Evolutionary conservation across 208 protist species (phyloP).

Genomic region (Crithidia brevicula): DNA sequence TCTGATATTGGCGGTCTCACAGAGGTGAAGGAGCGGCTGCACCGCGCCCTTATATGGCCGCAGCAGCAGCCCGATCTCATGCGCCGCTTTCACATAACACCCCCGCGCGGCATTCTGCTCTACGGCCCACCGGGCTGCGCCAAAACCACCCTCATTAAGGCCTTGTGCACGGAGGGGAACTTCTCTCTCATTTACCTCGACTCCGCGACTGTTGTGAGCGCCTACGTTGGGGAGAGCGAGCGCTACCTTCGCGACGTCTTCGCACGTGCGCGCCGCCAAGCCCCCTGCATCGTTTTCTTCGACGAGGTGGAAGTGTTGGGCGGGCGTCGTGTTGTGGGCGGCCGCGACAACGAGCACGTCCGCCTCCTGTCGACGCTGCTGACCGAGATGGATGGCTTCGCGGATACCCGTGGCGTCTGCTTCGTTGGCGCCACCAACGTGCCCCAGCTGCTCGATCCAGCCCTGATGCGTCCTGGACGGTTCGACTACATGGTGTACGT

Average conservation of each 20-base stretch:
- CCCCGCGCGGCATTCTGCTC: conserved; percentile 93
- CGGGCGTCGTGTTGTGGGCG: conserved; percentile 38
- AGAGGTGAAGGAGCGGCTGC: conserved; percentile 97
- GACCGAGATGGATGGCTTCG: conserved; percentile 98
- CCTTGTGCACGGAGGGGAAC: conserved; percentile 73
- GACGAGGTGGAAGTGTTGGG: conserved; percentile 96
- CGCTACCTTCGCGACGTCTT: conserved; percentile 87
- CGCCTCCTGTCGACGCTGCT: conserved; percentile 96
- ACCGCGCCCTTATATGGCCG: conserved; percentile 98
- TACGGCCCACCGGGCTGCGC: conserved; percentile 96
- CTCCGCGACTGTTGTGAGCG: conserved; percentile 86
- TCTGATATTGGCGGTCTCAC: conserved; percentile 99
- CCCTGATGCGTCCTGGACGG: conserved; percentile 88
- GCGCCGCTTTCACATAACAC: conserved; percentile 97
- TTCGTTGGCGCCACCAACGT: conserved; percentile 94
- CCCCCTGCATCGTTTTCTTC: conserved; percentile 94
- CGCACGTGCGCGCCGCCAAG: conserved; percentile 67
- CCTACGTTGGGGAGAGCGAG: conserved; percentile 96
- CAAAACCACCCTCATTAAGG: conserved; percentile 94
- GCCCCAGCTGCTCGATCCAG: conserved; percentile 88
- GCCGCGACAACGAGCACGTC: conserved; percentile 48
- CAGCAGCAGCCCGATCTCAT: conserved; percentile 99
- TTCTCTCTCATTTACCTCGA: conserved; percentile 90
- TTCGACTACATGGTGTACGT: conserved; percentile 92
- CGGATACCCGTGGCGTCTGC: conserved; percentile 72